Base-by-base conservation (phyloP, 208 protist genomes). In the Balamuthia mandrillaris region DNA sequence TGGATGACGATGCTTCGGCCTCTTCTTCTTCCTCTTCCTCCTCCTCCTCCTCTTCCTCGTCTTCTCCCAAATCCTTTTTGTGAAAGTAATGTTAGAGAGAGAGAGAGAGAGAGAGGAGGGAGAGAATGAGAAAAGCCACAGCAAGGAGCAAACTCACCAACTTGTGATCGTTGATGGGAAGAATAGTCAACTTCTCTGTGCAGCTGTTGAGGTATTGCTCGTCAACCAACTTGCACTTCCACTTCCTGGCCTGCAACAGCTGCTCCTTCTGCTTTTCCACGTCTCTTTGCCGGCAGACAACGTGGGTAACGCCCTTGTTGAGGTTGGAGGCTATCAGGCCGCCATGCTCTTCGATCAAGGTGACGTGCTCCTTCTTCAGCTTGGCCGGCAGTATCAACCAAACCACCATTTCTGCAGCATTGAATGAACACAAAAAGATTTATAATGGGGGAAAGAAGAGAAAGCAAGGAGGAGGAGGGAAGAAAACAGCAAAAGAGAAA, bases 31-130 rank as follows among this genome's bases (percentile, higher is more conserved):
- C 66, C 7, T n/a, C 12, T 7, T n/a, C 44, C 18, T 58, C 44
- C 24, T n/a, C 66, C 7, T 35, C 41, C 33, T 42, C 66, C 33
- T 27, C 44, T 6, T 37, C 29, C 9, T 27, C 27, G 24, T 33
- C 10, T 27, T 77, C 49, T 14, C 7, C 37, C 31, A 54, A 54
- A 54, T 24, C 31, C n/a, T 39, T 33, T 14, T 79, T 39, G 78
- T 12, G 24, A 24, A 83, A 58, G 78, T 16, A 83, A 39, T 79
- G 75, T 79, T 10, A 83, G 75, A 83, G 63, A 77, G n/a, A n/a
- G n/a, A n/a, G n/a, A n/a, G n/a, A n/a, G 51, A 78, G 75, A 83
- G 75, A 83, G 24, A 83, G 51, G 78, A 24, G 24, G 75, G 78
- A 10, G 78, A 24, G 24, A 24, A 83, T 16, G 78, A 24, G 18